A percentile compares a stretch with the other conserved stretches of the same genome.
These are phyloP conservation scores for Mucor racemosus DNA, from an alignment of 371 early-diverging fungal genomes.

Conservation along the genomic window DNA sequence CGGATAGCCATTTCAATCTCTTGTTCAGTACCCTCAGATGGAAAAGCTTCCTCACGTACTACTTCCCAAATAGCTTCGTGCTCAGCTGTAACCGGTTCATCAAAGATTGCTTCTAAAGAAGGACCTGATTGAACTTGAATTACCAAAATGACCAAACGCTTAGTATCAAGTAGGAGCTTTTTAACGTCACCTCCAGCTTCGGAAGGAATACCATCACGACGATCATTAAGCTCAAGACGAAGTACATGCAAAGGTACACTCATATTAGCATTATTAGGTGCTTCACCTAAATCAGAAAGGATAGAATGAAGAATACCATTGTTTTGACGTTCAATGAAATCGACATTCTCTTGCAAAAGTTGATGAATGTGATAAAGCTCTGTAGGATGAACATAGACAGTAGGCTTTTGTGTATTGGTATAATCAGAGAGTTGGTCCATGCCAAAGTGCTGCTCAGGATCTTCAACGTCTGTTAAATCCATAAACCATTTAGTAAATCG, in stretches of 20 bases:
- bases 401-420: slow-evolving; percentile 83
- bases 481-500: slow-evolving; percentile 81
- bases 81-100: slow-evolving; percentile 69
- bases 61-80: slow-evolving; percentile 78
- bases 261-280: slow-evolving; percentile 65
- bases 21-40: slow-evolving; percentile 31
- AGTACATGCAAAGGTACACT: slow-evolving; percentile 66
- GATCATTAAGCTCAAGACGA: slow-evolving; percentile 72
- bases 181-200: slow-evolving; percentile 65
- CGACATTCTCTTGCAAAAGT: slow-evolving; percentile 77
- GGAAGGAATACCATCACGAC: slow-evolving; percentile 67
- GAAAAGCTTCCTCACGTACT: slow-evolving; percentile 56
- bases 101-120: slow-evolving; percentile 83
- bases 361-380: slow-evolving; percentile 92
- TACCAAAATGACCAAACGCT: slow-evolving; percentile 85
- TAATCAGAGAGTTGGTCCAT: slow-evolving; percentile 92
- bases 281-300: slow-evolving; percentile 80
- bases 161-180: slow-evolving; percentile 90
- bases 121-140: slow-evolving; percentile 85
- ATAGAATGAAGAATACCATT: slow-evolving; percentile 84
- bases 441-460: slow-evolving; percentile 89
- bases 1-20: slow-evolving; percentile 32
- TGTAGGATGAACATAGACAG: slow-evolving; percentile 87
- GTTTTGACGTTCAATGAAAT: slow-evolving; percentile 59
- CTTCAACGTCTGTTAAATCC: slow-evolving; percentile 77